Evolutionary conservation across 805 yeast species (phyloP).

Genomic region (Cyberlindnera suaveolens): DNA sequence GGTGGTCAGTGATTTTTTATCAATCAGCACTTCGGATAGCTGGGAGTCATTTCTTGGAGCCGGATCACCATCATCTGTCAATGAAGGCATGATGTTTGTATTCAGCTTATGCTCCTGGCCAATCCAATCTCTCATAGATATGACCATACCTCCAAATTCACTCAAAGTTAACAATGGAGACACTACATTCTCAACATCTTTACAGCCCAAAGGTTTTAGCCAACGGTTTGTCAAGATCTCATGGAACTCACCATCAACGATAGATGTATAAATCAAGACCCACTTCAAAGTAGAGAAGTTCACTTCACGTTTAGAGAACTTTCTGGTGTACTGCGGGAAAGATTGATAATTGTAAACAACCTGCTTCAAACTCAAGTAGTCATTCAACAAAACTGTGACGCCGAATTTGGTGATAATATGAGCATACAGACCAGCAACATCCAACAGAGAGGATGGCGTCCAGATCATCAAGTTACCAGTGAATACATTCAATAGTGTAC

Average conservation of each 20-base stretch:
- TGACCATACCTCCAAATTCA: conserved; percentile 95
- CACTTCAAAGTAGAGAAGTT: conserved; percentile 78
- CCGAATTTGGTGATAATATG: conserved; percentile 63
- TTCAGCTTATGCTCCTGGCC: conserved; percentile 63
- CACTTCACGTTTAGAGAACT: conserved; percentile 64
- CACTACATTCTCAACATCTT: conserved; percentile 64
- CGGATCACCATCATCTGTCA: conserved; percentile 33
- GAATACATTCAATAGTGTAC: conserved; percentile 73
- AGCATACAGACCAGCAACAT: conserved; percentile 83
- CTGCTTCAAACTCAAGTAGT: conserved; percentile 81
- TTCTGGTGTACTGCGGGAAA: conserved; percentile 77
- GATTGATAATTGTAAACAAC: conserved; percentile 91
- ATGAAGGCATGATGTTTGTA: conserved; percentile 33
- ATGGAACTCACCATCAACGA: conserved; percentile 89
- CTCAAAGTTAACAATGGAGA: conserved; percentile 84
- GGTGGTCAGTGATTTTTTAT: conserved; percentile 64
- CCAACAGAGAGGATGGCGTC: conserved; percentile 70
- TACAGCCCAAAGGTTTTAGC: conserved; percentile 85
- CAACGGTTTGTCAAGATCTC: conserved; percentile 86
- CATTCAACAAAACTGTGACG: conserved; percentile 74
- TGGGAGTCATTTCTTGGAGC: conserved; percentile 19
- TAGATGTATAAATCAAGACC: conserved; percentile 83
- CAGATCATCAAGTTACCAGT: conserved; percentile 79
- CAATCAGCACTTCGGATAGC: conserved; percentile 62
- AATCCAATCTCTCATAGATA: conserved; percentile 88